These are phyloP conservation scores for Alternaria sp. DNA, from an alignment of 2,329 filamentous ascomycete genomes.

Conservation along the genomic window DNA sequence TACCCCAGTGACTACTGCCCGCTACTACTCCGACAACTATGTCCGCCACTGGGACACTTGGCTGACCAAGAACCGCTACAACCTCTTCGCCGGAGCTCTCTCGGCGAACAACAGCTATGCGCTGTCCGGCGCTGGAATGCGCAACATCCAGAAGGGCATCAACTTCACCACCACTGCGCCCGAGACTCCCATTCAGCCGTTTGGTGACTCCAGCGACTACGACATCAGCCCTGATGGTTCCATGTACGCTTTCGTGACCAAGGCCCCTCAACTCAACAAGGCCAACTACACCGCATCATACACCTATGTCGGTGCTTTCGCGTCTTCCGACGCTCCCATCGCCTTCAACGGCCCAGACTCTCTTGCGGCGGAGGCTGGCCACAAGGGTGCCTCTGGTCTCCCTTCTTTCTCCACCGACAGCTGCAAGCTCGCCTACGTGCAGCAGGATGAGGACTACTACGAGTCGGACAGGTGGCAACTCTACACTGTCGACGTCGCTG, in stretches of 20 bases:
- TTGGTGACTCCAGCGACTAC: constrained; percentile 79
- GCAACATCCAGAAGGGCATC: constrained; percentile 68
- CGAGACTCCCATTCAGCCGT: constrained; percentile 74
- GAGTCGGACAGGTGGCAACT: constrained; percentile 77
- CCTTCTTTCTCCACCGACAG: constrained; percentile 80
- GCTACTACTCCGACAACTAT: constrained; percentile 76
- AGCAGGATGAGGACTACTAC: constrained; percentile 68
- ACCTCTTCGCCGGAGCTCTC: constrained; percentile 75
- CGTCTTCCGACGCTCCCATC: constrained; percentile 57
- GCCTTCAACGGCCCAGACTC: constrained; percentile 44
- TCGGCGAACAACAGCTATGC: constrained; percentile 35
- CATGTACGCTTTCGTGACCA: constrained; percentile 69
- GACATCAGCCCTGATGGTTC: constrained; percentile 72
- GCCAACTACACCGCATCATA: constrained; percentile 82
- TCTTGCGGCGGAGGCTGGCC: constrained; percentile 38
- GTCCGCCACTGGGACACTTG: constrained; percentile 84
- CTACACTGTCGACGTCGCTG: constrained; percentile 41
- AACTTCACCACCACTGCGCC: constrained; percentile 59
- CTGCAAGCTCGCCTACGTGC: constrained; percentile 77
- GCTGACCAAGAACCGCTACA: constrained; percentile 70
- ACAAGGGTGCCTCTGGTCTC: constrained; percentile 69
- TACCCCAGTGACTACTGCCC: constrained; percentile 67
- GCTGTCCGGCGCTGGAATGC: constrained; percentile 44
- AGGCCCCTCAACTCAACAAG: constrained; percentile 73
- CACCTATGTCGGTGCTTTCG: constrained; percentile 74